Base-by-base conservation (phyloP, 345 rosid genomes). In the Euphorbia tirucalli region DNA sequence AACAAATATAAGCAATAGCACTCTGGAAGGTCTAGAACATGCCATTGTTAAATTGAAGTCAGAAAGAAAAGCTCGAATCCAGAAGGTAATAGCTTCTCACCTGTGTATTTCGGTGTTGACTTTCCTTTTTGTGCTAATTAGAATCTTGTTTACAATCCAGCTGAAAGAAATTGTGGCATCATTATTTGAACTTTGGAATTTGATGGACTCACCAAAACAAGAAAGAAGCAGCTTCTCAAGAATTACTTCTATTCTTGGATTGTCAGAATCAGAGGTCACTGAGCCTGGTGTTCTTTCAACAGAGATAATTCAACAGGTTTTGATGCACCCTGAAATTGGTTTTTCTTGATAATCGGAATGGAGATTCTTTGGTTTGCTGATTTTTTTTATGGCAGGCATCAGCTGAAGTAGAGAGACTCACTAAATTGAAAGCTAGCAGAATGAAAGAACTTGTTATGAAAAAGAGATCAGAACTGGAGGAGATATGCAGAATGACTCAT, bases 391-490 rank as follows among this genome's bases (percentile, higher is more conserved):
- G 39, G 41, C 83, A 94, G 98, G 97, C 92, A 46, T 85, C 93
- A 66, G 84, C 86, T 22, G 99, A 95, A 86, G 97, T 95, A 68
- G 96, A 88, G 63, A 78, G 87, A 77, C 91, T 92, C 11, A 80
- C 81, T 48, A 90, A 88, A 73, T 71, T 92, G 78, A 95, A 95
- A 86, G 91, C 97, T 28, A 87, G 89, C 76, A 88, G 90, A 86
- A 88, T 95, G 97, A 95, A 92, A 80, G 99, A 95, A 80, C 91
- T 95, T 30, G 99, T 95, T 50, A 82, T 92, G 91, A 95, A 89
- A 86, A 89, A 79, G 79, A 88, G 96, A 79, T 79, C 85, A 3
- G 99, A 95, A 61, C 73, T 95, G 77, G 97, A 95, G 75, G 90
- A 86, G 11, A 78, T 89, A 15, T 92, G 97, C 79, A 82, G 78